Evolutionary conservation across 2,329 filamentous ascomycete genomes (phyloP).

Genomic region (Thelonectria olida): DNA sequence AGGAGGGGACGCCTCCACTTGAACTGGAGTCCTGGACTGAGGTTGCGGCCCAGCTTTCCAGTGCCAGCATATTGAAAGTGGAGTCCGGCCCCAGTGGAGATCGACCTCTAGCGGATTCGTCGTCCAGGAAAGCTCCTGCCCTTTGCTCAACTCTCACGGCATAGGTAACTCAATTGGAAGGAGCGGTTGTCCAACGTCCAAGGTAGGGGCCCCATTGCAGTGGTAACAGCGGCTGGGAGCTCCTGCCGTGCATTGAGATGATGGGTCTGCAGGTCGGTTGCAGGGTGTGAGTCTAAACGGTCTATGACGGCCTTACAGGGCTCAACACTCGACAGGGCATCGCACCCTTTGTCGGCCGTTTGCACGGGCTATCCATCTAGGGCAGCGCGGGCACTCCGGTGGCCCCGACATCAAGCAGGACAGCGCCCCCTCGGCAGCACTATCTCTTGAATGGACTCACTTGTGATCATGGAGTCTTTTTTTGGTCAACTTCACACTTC

Average conservation of each 20-base stretch:
- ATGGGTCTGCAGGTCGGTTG: conserved; percentile 10
- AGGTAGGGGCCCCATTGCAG: not conserved
- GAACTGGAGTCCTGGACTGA: not conserved
- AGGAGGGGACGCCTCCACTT: conserved; percentile 1
- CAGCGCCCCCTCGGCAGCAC: not conserved
- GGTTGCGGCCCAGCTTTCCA: not conserved
- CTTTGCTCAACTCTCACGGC: not conserved
- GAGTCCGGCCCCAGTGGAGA: not conserved
- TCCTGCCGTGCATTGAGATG: conserved; percentile 1
- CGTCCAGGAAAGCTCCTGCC: not conserved
- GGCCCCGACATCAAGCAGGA: conserved; percentile 24
- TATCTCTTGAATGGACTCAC: conserved; percentile 2
- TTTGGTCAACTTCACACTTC: conserved; percentile 2
- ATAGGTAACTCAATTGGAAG: too few species aligned
- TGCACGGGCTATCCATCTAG: conserved; percentile 1
- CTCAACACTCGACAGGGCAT: conserved; percentile 14
- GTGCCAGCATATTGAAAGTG: too few species aligned
- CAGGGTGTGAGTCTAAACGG: not conserved
- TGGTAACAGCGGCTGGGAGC: conserved; percentile 1
- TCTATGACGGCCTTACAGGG: conserved; percentile 1
- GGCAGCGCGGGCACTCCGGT: conserved; percentile 20
- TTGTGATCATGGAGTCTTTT: not conserved
- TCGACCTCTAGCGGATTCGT: not conserved
- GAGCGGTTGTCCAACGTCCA: too few species aligned
- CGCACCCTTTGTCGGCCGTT: not conserved